Conservation (phyloP, 495 filamentous ascomycete species). For the Lasiosphaeria miniovina region DNA sequence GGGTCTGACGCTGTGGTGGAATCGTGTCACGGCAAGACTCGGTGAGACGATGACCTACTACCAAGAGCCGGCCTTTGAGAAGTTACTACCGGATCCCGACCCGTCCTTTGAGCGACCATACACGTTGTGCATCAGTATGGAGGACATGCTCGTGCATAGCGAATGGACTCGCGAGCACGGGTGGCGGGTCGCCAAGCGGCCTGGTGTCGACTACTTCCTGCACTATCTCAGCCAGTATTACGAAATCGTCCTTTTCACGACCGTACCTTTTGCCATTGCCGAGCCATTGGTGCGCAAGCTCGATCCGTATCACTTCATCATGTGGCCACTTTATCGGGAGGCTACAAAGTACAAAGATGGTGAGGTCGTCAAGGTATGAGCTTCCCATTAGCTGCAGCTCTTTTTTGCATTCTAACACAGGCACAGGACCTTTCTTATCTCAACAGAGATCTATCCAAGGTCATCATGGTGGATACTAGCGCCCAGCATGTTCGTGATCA, state of each 20-base stretch:
- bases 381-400: constrained; percentile 2
- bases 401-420: constrained; percentile 7
- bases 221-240: constrained; percentile 96
- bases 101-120: constrained; percentile 80
- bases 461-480: constrained; percentile 87
- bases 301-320: constrained; percentile 93
- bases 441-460: constrained; percentile 91
- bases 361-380: constrained; percentile 87
- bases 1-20: constrained; percentile 63
- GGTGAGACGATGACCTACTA: constrained; percentile 80
- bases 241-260: constrained; percentile 94
- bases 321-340: constrained; percentile 92
- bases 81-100: constrained; percentile 86
- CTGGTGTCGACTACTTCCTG: constrained; percentile 94
- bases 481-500: constrained; percentile 75
- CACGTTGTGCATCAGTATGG: constrained; percentile 86
- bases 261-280: constrained; percentile 71
- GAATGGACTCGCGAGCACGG: constrained; percentile 92
- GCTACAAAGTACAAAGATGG: constrained; percentile 93
- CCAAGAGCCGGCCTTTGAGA: constrained; percentile 92
- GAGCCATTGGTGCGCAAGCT: constrained; percentile 89
- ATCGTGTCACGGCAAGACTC: constrained; percentile 70
- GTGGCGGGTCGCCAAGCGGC: constrained; percentile 93
- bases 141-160: constrained; percentile 90
- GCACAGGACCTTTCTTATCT: constrained; percentile 87